Percentiles rank a stretch among this genome's conserved stretches.
Conservation (phyloP, 75 land plant species). For the Isoetes taiwanensis region DNA sequence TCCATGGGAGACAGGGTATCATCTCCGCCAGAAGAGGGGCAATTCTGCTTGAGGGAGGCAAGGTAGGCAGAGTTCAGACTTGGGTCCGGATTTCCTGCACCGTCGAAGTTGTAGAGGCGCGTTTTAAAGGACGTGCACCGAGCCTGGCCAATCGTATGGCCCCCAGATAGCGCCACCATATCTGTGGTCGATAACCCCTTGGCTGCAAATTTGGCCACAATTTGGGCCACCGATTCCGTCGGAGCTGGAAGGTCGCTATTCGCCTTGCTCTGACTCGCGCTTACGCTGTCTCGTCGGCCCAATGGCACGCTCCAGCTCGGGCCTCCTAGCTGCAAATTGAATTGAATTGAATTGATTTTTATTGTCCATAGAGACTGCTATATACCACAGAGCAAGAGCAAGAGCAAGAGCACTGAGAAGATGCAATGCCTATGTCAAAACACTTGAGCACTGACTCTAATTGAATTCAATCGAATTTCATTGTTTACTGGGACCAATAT, state of each 20-base stretch:
- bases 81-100: no score
- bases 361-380: no score
- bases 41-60: neutral
- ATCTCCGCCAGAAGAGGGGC: slow-evolving; percentile 6
- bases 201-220: slow-evolving; percentile 31
- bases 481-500: neutral
- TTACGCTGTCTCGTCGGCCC: slow-evolving; percentile 54
- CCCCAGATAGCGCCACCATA: slow-evolving; percentile 55
- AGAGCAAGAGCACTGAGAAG: neutral
- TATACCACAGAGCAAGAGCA: neutral
- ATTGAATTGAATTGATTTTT: neutral
- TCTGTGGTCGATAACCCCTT: slow-evolving; percentile 49
- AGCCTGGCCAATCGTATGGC: slow-evolving; percentile 22
- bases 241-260: slow-evolving; percentile 39
- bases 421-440: neutral
- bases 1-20: slow-evolving; percentile 17
- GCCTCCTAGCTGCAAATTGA: slow-evolving; percentile 40
- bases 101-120: slow-evolving; percentile 21
- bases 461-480: neutral
- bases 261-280: slow-evolving; percentile 33
- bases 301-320: slow-evolving; percentile 42
- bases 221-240: slow-evolving; percentile 11
- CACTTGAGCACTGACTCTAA: neutral
- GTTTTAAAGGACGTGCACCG: slow-evolving; percentile 14
- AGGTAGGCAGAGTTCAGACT: slow-evolving; percentile 8